Evolutionary conservation across 345 rosid species (phyloP).

Genomic region (Eucalyptus fibrosa): DNA sequence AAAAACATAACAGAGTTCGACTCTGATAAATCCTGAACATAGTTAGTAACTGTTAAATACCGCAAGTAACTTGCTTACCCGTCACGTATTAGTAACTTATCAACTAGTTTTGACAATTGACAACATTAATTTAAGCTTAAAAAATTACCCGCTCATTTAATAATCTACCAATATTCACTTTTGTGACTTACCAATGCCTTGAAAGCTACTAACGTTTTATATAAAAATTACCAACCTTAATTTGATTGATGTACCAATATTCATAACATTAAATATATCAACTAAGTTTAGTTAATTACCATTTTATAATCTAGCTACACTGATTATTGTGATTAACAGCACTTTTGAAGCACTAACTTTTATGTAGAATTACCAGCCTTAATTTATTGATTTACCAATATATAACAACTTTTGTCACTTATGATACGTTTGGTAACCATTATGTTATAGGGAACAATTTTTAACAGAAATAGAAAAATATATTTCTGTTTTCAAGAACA

Average conservation of each 20-base stretch:
- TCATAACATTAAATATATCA: too few species aligned
- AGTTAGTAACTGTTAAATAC: too few species aligned
- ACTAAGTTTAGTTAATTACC: rapidly evolving
- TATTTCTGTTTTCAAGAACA: too few species aligned
- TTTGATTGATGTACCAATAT: rapidly evolving
- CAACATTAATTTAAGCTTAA: rapidly evolving
- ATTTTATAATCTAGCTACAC: rapidly evolving
- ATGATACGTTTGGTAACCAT: too few species aligned
- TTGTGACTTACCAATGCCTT: rapidly evolving
- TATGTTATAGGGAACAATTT: too few species aligned
- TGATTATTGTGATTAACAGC: neutral
- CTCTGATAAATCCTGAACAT: rapidly evolving
- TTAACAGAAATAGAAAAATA: too few species aligned
- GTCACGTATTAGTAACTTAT: rapidly evolving
- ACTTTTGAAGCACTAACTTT: rapidly evolving
- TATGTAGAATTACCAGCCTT: neutral
- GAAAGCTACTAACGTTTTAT: too few species aligned
- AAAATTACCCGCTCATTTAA: rapidly evolving
- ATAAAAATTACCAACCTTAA: neutral
- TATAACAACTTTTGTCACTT: too few species aligned
- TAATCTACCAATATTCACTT: neutral
- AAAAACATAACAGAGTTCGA: neutral
- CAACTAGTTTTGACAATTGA: rapidly evolving
- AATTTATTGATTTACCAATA: rapidly evolving
- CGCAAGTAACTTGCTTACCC: rapidly evolving